Conservation (phyloP, 2,329 filamentous ascomycete species). For the Colletotrichum sp. region DNA sequence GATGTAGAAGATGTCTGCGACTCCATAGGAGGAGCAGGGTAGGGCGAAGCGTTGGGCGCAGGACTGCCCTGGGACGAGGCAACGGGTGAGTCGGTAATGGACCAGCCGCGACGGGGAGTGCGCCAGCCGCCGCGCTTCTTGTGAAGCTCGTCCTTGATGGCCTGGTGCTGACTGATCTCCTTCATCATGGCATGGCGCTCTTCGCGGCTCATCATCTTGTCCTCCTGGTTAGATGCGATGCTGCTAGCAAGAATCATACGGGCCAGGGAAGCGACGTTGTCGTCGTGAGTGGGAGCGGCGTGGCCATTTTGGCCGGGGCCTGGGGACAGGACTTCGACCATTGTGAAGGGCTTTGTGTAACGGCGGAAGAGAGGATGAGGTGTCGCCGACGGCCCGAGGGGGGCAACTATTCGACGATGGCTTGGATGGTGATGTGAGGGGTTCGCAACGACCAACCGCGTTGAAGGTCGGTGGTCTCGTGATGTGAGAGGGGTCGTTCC, state of each 20-base stretch:
- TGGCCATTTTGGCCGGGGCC: slow-evolving; percentile 22
- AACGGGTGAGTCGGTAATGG: slow-evolving; percentile 47
- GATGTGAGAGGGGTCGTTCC: neutral
- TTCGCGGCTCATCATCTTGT: slow-evolving; percentile 40
- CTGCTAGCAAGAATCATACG: slow-evolving; percentile 22
- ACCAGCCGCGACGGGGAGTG: slow-evolving; percentile 50
- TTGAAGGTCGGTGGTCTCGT: neutral
- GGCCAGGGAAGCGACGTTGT: slow-evolving; percentile 21
- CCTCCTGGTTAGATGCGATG: slow-evolving; percentile 19
- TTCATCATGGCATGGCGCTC: slow-evolving; percentile 44
- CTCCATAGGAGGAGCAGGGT: neutral
- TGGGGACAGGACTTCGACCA: slow-evolving; percentile 37
- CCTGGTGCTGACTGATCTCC: slow-evolving; percentile 41
- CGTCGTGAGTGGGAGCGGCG: slow-evolving; percentile 15
- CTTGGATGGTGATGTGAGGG: neutral
- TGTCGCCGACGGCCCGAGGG: neutral
- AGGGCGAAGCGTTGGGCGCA: neutral
- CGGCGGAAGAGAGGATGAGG: neutral
- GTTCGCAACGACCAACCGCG: neutral
- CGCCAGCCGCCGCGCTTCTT: slow-evolving; percentile 40
- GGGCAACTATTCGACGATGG: neutral
- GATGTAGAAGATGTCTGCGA: neutral
- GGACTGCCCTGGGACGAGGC: slow-evolving; percentile 21
- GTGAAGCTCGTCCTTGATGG: slow-evolving; percentile 42
- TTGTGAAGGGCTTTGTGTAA: slow-evolving; percentile 21